Evolutionary conservation across 2,329 filamentous ascomycete genomes (phyloP).

Genomic region (Ceratocystis cubensis): DNA sequence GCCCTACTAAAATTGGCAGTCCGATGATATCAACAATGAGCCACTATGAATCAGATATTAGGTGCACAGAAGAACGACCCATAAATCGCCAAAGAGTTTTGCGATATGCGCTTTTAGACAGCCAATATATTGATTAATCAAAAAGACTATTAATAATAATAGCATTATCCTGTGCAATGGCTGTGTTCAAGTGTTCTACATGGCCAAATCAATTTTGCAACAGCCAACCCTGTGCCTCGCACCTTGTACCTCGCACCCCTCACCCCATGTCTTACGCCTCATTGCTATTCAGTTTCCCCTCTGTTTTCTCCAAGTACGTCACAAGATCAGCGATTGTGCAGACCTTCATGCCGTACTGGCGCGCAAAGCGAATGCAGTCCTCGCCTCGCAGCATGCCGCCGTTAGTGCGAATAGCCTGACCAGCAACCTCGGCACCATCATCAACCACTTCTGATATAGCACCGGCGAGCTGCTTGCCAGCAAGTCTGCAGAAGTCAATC

Average conservation of each 20-base stretch:
- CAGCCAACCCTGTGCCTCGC: background rate
- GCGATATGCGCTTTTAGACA: background rate
- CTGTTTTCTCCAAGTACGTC: conserved; percentile 61
- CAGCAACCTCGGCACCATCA: conserved; percentile 61
- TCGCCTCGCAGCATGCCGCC: conserved; percentile 89
- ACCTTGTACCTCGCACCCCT: background rate
- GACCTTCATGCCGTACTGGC: conserved; percentile 77
- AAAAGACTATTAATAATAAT: background rate
- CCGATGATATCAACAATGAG: background rate
- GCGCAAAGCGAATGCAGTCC: conserved; percentile 76
- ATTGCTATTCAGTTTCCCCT: conserved; percentile 45
- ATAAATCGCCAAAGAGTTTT: background rate
- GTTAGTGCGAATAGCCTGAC: conserved; percentile 50
- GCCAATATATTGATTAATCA: background rate
- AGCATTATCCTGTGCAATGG: background rate
- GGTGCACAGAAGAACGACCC: background rate
- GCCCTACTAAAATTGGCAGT: background rate
- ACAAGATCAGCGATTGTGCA: conserved; percentile 92
- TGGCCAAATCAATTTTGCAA: background rate
- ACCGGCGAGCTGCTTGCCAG: conserved; percentile 62
- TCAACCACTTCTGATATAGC: conserved; percentile 90
- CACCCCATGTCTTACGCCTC: conserved; percentile 25
- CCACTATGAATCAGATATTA: background rate
- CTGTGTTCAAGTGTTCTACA: background rate
- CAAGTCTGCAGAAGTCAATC: conserved; percentile 75